Evolutionary conservation across 2,329 filamentous ascomycete genomes (phyloP), one percentile per base, ranked within the genome.

Genomic region (Pyricularia sp.): DNA sequence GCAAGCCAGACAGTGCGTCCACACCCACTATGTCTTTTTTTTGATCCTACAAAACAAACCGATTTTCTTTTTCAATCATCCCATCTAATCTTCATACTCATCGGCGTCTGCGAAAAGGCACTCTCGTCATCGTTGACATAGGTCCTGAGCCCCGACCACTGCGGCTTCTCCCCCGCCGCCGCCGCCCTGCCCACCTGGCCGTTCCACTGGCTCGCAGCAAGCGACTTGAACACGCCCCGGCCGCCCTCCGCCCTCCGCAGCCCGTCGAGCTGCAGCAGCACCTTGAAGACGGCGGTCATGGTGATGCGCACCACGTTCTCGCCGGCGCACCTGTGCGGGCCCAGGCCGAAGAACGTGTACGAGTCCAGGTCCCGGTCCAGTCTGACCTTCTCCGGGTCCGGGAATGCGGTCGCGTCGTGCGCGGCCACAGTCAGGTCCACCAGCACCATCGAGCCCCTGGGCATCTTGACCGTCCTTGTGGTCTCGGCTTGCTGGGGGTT

Each of bases 271-370:
- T 68, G 66, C 16, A 71, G 68, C 12, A 72, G 66, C 44, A 64
- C 67, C 66, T 70, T 70, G 63, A 72, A 67, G 28, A 72, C 61
- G 7, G 66, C 68, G 8, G 68, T 67, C 64, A 70, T 64, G 1
- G 69, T 68, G 13, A 66, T 65, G 9, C 68, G 68, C 62, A 68
- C 79, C 30, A 79, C 77, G n/a, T 82, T 76, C 68, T 75, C 75
- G 26, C 81, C 82, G 9, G 84, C 75, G 65, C 79, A 82, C n/a
- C 76, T 72, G 68, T 84, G 81, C 19, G 80, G 76, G 0, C 83
- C 83, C 31, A 77, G 74, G 44, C 81, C 81, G 67, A 79, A 80
- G 71, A 81, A 77, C 66, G 84, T 78, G 70, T 85, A 85, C 1
- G 73, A 73, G 9, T 79, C 77, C 30, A 81, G 68, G 0, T 78